Percentiles rank a stretch among this genome's conserved stretches.
Conservation (phyloP, 2,329 filamentous ascomycete species). For the Epichloe sp. region DNA sequence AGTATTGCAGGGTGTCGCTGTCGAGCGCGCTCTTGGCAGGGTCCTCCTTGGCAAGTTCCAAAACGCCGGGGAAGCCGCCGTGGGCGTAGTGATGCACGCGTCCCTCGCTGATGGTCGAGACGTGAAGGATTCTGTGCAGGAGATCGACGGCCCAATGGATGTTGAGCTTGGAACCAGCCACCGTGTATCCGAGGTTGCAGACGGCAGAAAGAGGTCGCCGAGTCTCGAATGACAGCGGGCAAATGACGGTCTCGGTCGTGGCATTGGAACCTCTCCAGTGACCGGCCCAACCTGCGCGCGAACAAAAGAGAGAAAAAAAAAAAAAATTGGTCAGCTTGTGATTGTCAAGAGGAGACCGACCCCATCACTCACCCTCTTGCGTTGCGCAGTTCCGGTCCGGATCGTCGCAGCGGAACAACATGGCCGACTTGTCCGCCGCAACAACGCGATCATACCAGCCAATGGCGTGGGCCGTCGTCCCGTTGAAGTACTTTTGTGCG, state of each 20-base stretch:
- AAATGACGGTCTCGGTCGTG: too few relatives aligned
- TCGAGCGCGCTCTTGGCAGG: slow-evolving; percentile 39
- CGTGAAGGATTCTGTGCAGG: slow-evolving; percentile 52
- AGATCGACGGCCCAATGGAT: slow-evolving; percentile 55
- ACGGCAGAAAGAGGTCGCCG: slow-evolving; percentile 45
- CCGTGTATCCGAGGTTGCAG: slow-evolving; percentile 50
- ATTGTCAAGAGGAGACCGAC: too few relatives aligned
- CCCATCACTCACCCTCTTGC: slow-evolving; percentile 31
- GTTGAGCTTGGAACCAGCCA: slow-evolving; percentile 41
- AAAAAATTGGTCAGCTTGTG: too few relatives aligned
- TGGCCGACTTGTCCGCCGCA: slow-evolving; percentile 39
- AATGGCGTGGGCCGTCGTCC: too few relatives aligned
- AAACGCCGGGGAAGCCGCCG: slow-evolving; percentile 41
- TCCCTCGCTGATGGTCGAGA: slow-evolving; percentile 47
- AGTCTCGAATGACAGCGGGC: slow-evolving; percentile 13
- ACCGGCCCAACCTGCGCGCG: too few relatives aligned
- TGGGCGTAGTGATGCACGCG: slow-evolving; percentile 14
- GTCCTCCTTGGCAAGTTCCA: slow-evolving; percentile 36
- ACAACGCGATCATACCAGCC: slow-evolving; percentile 20
- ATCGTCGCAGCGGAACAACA: slow-evolving; percentile 57
- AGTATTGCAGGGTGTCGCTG: slow-evolving; percentile 52
- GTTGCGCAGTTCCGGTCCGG: slow-evolving; percentile 49
- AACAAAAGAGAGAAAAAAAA: too few relatives aligned
- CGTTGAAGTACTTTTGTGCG: too few relatives aligned
- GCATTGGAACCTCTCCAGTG: too few relatives aligned